A percentile compares a stretch with the other conserved stretches of the same genome.
These are phyloP conservation scores for Agarophyton chilense DNA, from an alignment of 23 red algal species.

Conservation along the genomic window DNA sequence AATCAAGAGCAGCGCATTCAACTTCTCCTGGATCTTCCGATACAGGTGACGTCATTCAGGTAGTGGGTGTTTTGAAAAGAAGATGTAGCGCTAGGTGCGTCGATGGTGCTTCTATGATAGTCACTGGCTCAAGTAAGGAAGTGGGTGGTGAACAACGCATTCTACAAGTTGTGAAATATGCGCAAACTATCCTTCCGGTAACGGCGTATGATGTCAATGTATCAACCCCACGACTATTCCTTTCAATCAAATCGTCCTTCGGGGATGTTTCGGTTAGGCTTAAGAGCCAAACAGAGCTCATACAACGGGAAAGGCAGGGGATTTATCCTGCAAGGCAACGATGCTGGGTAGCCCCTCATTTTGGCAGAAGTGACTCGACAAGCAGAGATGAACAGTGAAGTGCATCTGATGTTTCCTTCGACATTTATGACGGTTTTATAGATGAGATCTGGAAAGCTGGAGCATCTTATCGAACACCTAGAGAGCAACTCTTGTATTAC, in stretches of 20 bases:
- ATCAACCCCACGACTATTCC: neutral
- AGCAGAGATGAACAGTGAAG: neutral
- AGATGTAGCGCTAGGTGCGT: neutral
- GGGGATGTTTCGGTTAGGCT: neutral
- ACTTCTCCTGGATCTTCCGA: too few species aligned
- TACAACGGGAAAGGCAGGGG: neutral
- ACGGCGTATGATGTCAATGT: neutral
- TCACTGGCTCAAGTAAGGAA: neutral
- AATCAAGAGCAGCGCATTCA: neutral
- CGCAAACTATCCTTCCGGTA: neutral
- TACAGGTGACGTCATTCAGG: too few species aligned
- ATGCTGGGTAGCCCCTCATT: neutral
- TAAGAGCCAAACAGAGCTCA: neutral
- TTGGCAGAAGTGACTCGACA: neutral
- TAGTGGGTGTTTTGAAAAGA: neutral
- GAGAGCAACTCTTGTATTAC: too few species aligned
- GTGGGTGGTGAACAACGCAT: neutral
- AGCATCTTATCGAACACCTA: neutral
- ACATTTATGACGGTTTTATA: neutral
- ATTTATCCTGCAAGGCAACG: neutral
- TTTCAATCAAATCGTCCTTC: neutral
- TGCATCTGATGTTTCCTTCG: neutral
- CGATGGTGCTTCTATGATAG: neutral
- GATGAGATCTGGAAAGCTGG: neutral
- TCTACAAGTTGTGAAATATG: neutral